Evolutionary conservation across 176 grass and related monocot genomes (phyloP).

Genomic region (Raddia distichophylla): DNA sequence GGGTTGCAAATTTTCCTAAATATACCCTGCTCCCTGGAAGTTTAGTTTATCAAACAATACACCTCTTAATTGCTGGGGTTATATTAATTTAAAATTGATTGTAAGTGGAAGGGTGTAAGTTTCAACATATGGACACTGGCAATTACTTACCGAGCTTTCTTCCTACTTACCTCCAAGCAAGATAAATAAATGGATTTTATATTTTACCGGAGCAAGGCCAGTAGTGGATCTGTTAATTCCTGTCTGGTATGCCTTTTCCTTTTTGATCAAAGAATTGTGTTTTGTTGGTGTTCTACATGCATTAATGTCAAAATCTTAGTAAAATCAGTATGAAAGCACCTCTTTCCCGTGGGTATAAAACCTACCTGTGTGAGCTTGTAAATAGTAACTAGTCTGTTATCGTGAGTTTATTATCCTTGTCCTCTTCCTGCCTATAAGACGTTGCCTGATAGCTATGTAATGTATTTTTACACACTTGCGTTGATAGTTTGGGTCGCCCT

Average conservation of each 20-base stretch:
- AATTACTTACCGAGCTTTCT: background rate
- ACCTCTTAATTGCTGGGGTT: background rate
- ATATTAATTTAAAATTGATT: background rate
- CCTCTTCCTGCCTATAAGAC: background rate
- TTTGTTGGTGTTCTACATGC: background rate
- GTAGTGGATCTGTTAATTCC: background rate
- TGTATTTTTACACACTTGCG: background rate
- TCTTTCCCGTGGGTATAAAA: background rate
- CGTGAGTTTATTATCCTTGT: background rate
- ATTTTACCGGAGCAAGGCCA: background rate
- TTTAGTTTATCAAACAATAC: background rate
- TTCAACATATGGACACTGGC: background rate
- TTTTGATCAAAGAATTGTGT: background rate
- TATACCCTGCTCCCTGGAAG: background rate
- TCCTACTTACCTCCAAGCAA: background rate
- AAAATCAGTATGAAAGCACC: background rate
- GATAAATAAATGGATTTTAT: background rate
- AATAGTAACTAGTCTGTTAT: background rate
- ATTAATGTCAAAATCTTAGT: background rate
- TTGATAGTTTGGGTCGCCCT: background rate
- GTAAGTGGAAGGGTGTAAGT: background rate
- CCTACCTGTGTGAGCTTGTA: background rate
- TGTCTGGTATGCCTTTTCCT: background rate
- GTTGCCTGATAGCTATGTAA: too few species aligned
- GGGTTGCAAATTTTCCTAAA: background rate